phyloP scores from a whole-genome alignment of 1,139 yeast species.

The Lodderomyces beijingensis region DNA sequence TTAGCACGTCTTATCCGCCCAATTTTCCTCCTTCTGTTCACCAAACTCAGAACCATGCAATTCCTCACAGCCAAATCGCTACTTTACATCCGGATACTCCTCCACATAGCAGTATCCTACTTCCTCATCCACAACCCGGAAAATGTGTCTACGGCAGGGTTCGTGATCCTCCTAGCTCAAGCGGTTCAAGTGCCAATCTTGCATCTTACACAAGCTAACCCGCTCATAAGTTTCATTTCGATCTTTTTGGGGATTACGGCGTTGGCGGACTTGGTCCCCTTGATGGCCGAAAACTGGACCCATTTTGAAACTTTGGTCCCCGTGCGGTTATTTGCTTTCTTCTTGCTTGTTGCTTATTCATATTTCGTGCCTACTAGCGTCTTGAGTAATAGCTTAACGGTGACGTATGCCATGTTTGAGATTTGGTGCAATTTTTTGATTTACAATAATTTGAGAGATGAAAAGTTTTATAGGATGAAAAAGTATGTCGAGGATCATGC shows the following conservation, averaged over 20 bases:
- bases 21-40: too few relatives aligned
- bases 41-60: conserved; percentile 55
- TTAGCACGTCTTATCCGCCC: too few relatives aligned
- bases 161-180: conserved; percentile 52
- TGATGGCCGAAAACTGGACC: conserved; percentile 48
- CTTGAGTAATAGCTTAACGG: conserved; percentile 58
- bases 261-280: conserved; percentile 53
- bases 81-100: conserved; percentile 44
- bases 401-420: conserved; percentile 61
- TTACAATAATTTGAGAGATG: conserved; percentile 63
- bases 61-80: conserved; percentile 51
- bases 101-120: conserved; percentile 46
- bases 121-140: conserved; percentile 59
- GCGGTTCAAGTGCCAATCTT: conserved; percentile 52
- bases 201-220: conserved; percentile 40
- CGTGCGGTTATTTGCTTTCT: conserved; percentile 53
- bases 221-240: conserved; percentile 50
- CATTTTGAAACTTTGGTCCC: conserved; percentile 72
- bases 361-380: conserved; percentile 38
- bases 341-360: conserved; percentile 44
- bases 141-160: conserved; percentile 36
- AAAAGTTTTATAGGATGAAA: conserved; percentile 42
- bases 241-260: conserved; percentile 42
- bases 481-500: conserved; percentile 34
- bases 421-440: conserved; percentile 68